These are phyloP conservation scores for Polychaeton citri DNA, from an alignment of 2,329 filamentous ascomycete genomes.

Conservation along the genomic window DNA sequence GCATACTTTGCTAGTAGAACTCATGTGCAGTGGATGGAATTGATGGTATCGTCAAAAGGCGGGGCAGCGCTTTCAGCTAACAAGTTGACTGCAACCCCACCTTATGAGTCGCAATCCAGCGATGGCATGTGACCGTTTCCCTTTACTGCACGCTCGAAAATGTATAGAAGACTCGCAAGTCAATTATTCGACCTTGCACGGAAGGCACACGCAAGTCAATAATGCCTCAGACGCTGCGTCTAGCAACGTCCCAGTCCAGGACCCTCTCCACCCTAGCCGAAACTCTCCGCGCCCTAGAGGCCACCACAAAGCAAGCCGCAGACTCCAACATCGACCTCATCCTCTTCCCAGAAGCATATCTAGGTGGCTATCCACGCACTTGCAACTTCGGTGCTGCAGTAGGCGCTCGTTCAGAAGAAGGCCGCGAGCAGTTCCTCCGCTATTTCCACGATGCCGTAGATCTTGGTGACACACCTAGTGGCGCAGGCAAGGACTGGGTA, in stretches of 20 bases:
- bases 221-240: conserved; percentile 25
- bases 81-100: too few relatives aligned
- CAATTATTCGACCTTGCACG: too few relatives aligned
- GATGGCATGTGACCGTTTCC: too few relatives aligned
- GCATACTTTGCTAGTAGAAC: too few relatives aligned
- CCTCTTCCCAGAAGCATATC: conserved; percentile 81
- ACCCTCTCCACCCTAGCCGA: conserved; percentile 34
- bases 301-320: conserved; percentile 51
- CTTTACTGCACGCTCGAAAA: too few relatives aligned
- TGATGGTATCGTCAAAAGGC: too few relatives aligned
- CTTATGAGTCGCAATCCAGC: too few relatives aligned
- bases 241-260: conserved; percentile 36
- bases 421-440: conserved; percentile 66
- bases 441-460: conserved; percentile 75
- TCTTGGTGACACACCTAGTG: conserved; percentile 62
- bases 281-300: conserved; percentile 54
- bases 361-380: conserved; percentile 82
- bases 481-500: conserved; percentile 62
- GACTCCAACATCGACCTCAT: conserved; percentile 51
- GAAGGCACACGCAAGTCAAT: too few relatives aligned
- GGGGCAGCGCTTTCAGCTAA: too few relatives aligned
- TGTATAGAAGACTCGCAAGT: too few relatives aligned
- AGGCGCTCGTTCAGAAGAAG: conserved; percentile 52
- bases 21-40: too few relatives aligned
- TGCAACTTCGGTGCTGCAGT: conserved; percentile 63